These are phyloP conservation scores for Chrysopogon serrulatus DNA, from an alignment of 176 grass and related monocot genomes.

Conservation along the genomic window DNA sequence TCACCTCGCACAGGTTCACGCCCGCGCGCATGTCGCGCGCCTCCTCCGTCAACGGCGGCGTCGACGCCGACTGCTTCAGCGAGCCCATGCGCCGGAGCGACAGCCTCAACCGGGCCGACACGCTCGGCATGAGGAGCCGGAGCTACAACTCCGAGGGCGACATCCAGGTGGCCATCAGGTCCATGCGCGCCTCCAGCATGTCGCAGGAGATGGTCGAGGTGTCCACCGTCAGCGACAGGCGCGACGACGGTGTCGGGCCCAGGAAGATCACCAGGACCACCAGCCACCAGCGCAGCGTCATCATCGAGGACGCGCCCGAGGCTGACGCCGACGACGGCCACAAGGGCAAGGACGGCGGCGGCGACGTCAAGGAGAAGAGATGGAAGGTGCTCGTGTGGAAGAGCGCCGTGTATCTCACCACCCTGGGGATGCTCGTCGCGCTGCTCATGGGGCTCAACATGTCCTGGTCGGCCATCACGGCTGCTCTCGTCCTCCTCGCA, in stretches of 20 bases:
- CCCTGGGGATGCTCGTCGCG: conserved; percentile 73
- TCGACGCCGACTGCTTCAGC: conserved; percentile 21
- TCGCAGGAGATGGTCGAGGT: conserved; percentile 57
- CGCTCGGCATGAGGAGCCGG: conserved; percentile 33
- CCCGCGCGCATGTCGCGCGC: conserved; percentile 78
- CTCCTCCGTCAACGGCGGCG: conserved; percentile 33
- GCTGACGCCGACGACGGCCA: background rate
- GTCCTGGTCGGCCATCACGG: conserved; percentile 92
- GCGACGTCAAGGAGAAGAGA: conserved; percentile 32
- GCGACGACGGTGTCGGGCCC: conserved; percentile 11
- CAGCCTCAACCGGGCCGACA: conserved; percentile 29
- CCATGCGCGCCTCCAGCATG: conserved; percentile 34
- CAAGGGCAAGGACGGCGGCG: conserved; percentile 13
- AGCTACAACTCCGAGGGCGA: conserved; percentile 70
- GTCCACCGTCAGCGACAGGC: conserved; percentile 37
- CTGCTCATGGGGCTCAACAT: conserved; percentile 93
- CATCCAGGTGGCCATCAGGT: conserved; percentile 54
- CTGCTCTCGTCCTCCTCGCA: conserved; percentile 76
- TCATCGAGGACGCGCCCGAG: conserved; percentile 40
- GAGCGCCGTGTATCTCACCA: conserved; percentile 68
- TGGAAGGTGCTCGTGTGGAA: conserved; percentile 83
- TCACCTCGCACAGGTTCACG: conserved; percentile 83
- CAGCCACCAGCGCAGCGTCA: conserved; percentile 50
- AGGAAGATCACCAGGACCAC: conserved; percentile 50
- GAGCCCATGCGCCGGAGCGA: conserved; percentile 36